A percentile compares a stretch with the other conserved stretches of the same genome.
phyloP scores from a whole-genome alignment of 2,329 filamentous ascomycete genomes.

The Daldinia sp. region DNA sequence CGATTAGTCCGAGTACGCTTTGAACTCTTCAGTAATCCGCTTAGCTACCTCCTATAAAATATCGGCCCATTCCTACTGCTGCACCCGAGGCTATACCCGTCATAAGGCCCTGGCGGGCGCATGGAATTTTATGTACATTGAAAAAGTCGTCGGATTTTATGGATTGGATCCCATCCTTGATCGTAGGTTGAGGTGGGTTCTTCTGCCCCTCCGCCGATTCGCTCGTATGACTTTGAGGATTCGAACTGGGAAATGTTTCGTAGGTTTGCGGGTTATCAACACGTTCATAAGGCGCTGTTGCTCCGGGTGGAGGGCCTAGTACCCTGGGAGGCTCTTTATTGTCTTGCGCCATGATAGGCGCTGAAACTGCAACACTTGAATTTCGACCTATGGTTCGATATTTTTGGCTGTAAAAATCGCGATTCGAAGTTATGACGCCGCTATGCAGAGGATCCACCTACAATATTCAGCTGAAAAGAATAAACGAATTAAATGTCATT shows the following conservation, averaged over 20 bases:
- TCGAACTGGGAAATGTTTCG: constrained; percentile 54
- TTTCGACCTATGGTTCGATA: constrained; percentile 23
- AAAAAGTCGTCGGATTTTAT: constrained; percentile 77
- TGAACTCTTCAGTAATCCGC: constrained; percentile 6
- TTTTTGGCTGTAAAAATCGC: constrained; percentile 21
- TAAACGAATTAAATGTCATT: constrained; percentile 1
- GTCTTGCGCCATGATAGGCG: constrained; percentile 52
- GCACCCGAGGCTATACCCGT: constrained; percentile 86
- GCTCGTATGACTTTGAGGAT: constrained; percentile 34
- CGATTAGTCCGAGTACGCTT: constrained; percentile 14
- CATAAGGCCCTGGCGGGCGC: constrained; percentile 84
- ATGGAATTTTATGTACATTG: constrained; percentile 82
- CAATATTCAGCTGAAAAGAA: constrained; percentile 1
- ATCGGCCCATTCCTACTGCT: constrained; percentile 78
- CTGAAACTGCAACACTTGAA: constrained; percentile 21
- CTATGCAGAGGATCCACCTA: constrained; percentile 17
- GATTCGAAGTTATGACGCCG: constrained; percentile 36
- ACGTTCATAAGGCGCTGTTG: constrained; percentile 52
- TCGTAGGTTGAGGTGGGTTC: constrained; percentile 57
- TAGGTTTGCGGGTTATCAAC: constrained; percentile 54
- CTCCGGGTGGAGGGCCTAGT: constrained; percentile 53
- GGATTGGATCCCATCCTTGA: constrained; percentile 74
- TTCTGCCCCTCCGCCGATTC: constrained; percentile 51
- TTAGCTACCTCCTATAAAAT: constrained; percentile 77
- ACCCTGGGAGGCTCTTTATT: constrained; percentile 42